Conservation (phyloP, 805 yeast species). For the Wickerhamomyces queroliae region DNA sequence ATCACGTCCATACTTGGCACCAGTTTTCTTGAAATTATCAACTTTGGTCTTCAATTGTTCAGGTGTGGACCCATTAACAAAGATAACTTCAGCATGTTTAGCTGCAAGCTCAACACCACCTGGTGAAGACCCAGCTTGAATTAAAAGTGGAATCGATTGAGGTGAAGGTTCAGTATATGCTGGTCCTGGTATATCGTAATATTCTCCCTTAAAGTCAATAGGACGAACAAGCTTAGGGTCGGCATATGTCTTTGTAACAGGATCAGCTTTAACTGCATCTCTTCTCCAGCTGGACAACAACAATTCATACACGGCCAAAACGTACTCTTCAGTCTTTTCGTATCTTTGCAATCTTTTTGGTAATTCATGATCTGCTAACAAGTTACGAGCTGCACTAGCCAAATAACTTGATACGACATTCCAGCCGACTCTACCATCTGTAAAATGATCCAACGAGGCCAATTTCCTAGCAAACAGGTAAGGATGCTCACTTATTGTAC, state of each 20-base stretch:
- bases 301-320: constrained; percentile 30
- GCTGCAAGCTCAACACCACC: constrained; percentile 37
- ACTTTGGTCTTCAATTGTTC: constrained; percentile 24
- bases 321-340: constrained; percentile 31
- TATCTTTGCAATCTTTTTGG: constrained; percentile 34
- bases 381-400: constrained; percentile 31
- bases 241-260: constrained; percentile 21
- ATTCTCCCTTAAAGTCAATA: constrained; percentile 34
- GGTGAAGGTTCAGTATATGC: constrained; percentile 36
- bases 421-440: constrained; percentile 39
- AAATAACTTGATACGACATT: constrained; percentile 35
- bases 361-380: constrained; percentile 26
- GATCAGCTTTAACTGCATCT: constrained; percentile 21
- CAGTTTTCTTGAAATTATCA: constrained; percentile 26
- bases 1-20: constrained; percentile 30
- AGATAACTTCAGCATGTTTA: constrained; percentile 36
- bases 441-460: constrained; percentile 34
- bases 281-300: constrained; percentile 32
- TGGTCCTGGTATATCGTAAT: constrained; percentile 36
- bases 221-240: constrained; percentile 30
- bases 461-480: constrained; percentile 32
- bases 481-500: constrained; percentile 36
- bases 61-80: constrained; percentile 32
- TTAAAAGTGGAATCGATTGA: constrained; percentile 36
- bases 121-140: constrained; percentile 40